Evolutionary conservation across 2,329 filamentous ascomycete genomes (phyloP).

Genomic region (Exophiala oligosperma): DNA sequence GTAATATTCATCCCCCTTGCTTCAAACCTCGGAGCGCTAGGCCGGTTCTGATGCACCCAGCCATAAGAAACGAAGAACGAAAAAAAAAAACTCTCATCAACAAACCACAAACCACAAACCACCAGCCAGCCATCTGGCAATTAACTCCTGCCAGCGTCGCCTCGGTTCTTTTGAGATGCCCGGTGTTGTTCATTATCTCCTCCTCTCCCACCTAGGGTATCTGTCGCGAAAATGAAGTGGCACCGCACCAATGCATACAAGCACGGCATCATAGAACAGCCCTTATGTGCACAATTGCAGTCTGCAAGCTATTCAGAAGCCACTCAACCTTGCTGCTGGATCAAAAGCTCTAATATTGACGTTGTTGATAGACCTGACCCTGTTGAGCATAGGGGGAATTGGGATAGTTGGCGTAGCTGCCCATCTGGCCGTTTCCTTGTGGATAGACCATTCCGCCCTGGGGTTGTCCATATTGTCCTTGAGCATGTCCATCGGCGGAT

Average conservation of each 20-base stretch:
- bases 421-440: conserved; percentile 48
- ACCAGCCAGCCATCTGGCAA: conserved; percentile 17
- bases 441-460: conserved; percentile 48
- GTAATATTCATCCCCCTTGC: conserved; percentile 23
- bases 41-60: conserved; percentile 10
- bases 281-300: not conserved
- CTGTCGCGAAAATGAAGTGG: conserved; percentile 25
- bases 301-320: not conserved
- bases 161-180: conserved; percentile 14
- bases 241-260: conserved; percentile 18
- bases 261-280: conserved; percentile 6
- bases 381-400: conserved; percentile 52
- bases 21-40: conserved; percentile 5
- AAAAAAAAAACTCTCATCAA: conserved; percentile 14
- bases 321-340: not conserved
- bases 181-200: conserved; percentile 24
- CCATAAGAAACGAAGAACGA: conserved; percentile 10
- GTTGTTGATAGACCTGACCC: conserved; percentile 52
- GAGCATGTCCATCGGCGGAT: conserved; percentile 54
- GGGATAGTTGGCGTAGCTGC: conserved; percentile 48
- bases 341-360: conserved; percentile 41
- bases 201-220: conserved; percentile 32
- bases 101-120: conserved; percentile 12
- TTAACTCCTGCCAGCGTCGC: conserved; percentile 19
- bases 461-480: conserved; percentile 62